phyloP scores from a whole-genome alignment of 495 filamentous ascomycete genomes.

The Neurospora discreta region DNA sequence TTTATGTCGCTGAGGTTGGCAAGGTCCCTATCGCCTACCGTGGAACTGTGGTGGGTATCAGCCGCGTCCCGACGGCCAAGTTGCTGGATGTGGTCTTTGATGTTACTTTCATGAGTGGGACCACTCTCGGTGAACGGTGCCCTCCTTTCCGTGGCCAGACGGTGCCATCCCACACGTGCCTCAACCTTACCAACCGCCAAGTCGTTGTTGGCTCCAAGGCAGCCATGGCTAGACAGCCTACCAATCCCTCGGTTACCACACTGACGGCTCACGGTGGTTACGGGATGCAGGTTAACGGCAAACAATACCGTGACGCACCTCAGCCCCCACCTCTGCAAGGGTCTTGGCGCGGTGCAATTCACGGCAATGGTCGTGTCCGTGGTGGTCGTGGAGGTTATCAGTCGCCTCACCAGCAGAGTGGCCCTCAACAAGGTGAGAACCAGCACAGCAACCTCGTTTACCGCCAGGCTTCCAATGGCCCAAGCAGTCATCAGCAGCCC shows the following conservation, averaged over 20 bases:
- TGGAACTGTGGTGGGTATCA: constrained; percentile 89
- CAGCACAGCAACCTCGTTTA: constrained; percentile 32
- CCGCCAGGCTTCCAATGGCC: constrained; percentile 13
- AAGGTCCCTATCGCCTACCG: constrained; percentile 88
- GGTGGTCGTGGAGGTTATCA: constrained; percentile 28
- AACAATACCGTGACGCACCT: constrained; percentile 57
- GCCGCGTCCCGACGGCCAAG: constrained; percentile 65
- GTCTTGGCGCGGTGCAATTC: constrained; percentile 60
- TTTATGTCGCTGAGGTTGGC: constrained; percentile 86
- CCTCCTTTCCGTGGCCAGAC: constrained; percentile 95
- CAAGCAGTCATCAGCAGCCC: constrained; percentile 7
- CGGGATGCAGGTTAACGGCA: constrained; percentile 43
- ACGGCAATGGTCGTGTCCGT: constrained; percentile 17
- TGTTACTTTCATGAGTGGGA: constrained; percentile 89
- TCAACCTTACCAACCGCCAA: constrained; percentile 79
- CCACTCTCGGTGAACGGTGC: constrained; percentile 76
- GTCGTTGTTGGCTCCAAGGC: constrained; percentile 66
- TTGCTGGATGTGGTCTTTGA: constrained; percentile 92
- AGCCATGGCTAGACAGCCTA: constrained; percentile 45
- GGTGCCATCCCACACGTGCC: constrained; percentile 66
- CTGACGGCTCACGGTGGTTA: constrained; percentile 37
- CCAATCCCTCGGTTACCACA: constrained; percentile 43
- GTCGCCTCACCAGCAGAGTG: constrained; percentile 7
- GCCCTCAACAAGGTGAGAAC: constrained; percentile 24
- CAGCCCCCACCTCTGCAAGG: constrained; percentile 59